Conservation (phyloP, 345 rosid species). For the Ricinus communis region DNA sequence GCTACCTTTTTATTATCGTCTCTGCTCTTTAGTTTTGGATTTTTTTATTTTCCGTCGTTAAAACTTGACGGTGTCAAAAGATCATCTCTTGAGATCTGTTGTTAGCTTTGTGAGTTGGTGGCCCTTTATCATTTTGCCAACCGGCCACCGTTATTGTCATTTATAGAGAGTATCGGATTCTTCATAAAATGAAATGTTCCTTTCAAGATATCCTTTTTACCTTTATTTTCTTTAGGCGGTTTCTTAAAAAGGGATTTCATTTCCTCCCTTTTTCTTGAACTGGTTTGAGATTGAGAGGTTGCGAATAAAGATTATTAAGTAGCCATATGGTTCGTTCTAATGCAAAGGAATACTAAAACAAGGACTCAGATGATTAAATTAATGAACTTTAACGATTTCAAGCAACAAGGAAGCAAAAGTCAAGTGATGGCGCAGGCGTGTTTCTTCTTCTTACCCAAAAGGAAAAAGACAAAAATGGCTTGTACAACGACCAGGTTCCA, state of each 20-base stretch:
- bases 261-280: background rate
- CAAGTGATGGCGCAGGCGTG: background rate
- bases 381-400: too few species aligned
- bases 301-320: too few species aligned
- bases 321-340: too few species aligned
- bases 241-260: background rate
- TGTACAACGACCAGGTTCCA: background rate
- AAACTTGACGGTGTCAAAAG: background rate
- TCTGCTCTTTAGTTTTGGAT: background rate
- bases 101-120: background rate
- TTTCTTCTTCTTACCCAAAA: background rate
- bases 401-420: background rate
- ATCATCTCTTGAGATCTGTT: background rate
- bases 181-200: slow-evolving; percentile 11
- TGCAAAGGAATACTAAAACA: too few species aligned
- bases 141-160: too few species aligned
- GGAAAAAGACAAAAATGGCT: background rate
- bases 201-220: slow-evolving; percentile 20
- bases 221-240: slow-evolving; percentile 5
- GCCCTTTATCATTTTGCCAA: too few species aligned
- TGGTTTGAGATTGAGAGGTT: background rate
- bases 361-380: too few species aligned
- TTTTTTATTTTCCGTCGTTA: background rate
- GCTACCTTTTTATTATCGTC: background rate
- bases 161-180: slow-evolving; percentile 33